A percentile compares a stretch with the other conserved stretches of the same genome.
Conservation (phyloP, 2,329 filamentous ascomycete species). For the Trichoderma arundinaceum region DNA sequence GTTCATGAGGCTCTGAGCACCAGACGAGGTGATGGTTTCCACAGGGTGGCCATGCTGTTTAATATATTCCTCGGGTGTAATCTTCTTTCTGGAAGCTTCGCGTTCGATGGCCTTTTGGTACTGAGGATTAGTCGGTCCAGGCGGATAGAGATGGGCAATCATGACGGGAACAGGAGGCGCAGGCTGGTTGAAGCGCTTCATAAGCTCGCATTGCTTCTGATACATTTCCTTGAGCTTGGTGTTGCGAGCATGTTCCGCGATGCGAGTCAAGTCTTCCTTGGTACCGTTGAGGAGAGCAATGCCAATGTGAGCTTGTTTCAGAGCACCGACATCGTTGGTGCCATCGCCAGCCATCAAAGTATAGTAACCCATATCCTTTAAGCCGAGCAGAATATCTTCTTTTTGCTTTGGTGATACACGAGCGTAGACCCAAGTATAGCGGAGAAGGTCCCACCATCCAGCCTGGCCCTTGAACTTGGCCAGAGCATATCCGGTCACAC, state of each 20-base stretch:
- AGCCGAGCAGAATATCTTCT: constrained; percentile 94
- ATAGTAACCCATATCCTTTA: constrained; percentile 96
- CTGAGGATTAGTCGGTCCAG: constrained; percentile 89
- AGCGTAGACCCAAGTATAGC: constrained; percentile 96
- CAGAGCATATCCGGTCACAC: constrained; percentile 92
- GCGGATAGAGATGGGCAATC: constrained; percentile 93
- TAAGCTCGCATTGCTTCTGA: constrained; percentile 90
- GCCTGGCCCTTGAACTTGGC: constrained; percentile 83
- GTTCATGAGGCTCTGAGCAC: constrained; percentile 63
- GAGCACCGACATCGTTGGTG: constrained; percentile 95
- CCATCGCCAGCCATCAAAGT: constrained; percentile 99
- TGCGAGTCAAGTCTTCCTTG: constrained; percentile 85
- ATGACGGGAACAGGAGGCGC: constrained; percentile 87
- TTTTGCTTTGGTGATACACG: constrained; percentile 98
- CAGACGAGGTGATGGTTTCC: constrained; percentile 70
- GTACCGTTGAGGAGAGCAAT: constrained; percentile 95
- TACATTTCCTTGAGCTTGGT: constrained; percentile 99
- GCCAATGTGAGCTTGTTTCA: constrained; percentile 98
- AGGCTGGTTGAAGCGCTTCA: constrained; percentile 94
- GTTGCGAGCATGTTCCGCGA: constrained; percentile 90
- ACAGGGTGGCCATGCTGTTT: constrained; percentile 58
- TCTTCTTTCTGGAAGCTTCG: constrained; percentile 79
- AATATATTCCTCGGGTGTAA: constrained; percentile 64
- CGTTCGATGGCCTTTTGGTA: constrained; percentile 90
- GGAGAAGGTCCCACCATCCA: constrained; percentile 77